Evolutionary conservation across 2,329 filamentous ascomycete genomes (phyloP).

Genomic region (Aspergillus pseudoterreus): DNA sequence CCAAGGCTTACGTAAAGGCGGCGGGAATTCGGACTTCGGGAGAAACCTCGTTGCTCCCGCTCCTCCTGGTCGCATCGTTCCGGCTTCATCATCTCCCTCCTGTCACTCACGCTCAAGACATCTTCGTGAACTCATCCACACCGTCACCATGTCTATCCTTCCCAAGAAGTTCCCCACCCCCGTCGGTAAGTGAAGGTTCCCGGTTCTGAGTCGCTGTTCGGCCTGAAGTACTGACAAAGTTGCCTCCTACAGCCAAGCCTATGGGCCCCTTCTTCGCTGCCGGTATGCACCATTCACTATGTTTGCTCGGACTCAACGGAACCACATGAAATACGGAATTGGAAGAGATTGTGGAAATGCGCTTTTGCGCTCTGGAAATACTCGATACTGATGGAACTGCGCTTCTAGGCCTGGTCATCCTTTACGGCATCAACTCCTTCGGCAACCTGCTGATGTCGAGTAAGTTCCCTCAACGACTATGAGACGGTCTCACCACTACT

Average conservation of each 20-base stretch:
- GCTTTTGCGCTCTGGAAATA: constrained; percentile 1
- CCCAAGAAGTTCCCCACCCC: constrained; percentile 81
- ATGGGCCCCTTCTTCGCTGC: constrained; percentile 92
- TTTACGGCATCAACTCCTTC: constrained; percentile 86
- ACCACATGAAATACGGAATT: neutral
- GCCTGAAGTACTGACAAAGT: constrained; percentile 27
- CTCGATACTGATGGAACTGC: constrained; percentile 23
- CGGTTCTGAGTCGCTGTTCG: constrained; percentile 1
- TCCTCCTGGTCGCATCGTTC: constrained; percentile 27
- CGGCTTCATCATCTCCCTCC: constrained; percentile 23
- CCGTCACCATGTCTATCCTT: constrained; percentile 69
- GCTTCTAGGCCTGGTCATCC: constrained; percentile 69
- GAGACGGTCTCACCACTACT: neutral
- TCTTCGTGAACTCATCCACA: constrained; percentile 26
- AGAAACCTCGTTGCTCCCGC: constrained; percentile 38
- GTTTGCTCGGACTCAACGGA: neutral
- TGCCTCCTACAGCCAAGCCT: constrained; percentile 65
- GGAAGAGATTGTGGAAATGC: neutral
- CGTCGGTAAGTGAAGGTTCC: constrained; percentile 59
- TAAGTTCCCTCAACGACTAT: constrained; percentile 48
- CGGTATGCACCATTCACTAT: constrained; percentile 60
- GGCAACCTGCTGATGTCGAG: constrained; percentile 73
- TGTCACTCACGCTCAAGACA: constrained; percentile 22
- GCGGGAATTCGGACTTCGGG: constrained; percentile 27
- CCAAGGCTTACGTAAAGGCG: constrained; percentile 17